Evolutionary conservation across 768 basidiomycete genomes (phyloP), one percentile per base, ranked within the genome.

Genomic region (Saitozyma podzolica): DNA sequence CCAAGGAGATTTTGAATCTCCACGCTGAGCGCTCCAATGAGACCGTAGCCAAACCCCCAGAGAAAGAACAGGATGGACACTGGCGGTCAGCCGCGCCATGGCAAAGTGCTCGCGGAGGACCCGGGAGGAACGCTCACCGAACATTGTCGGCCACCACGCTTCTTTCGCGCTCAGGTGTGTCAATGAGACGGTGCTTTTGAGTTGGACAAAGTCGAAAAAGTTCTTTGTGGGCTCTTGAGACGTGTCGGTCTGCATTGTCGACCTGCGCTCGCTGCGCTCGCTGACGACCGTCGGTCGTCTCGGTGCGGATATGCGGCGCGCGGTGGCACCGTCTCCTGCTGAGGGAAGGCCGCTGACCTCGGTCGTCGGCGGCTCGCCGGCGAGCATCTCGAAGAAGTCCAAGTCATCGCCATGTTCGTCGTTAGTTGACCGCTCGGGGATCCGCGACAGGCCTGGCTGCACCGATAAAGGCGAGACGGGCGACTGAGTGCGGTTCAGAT

Each of bases 41-140:
- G 66, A 17, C 77, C 77, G 50, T 76, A 76, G 2, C 70, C 70
- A 63, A 76, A 75, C 8, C 77, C 77, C 77, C 77, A 78, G 11
- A 75, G 47, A 66, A 76, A 69, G 67, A 76, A 76, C 11, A 78
- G 70, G 50, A 58, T 69, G 7, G 73, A 71, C 6, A 73, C 74
- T 70, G 60, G 17, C 2, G 10, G 54, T 61, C 39, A 61, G 59
- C 59, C 3, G 17, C 1, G 39, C 10, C 29, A 1, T 20, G 14
- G 8, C 29, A 9, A n/a, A 2, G 29, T 29, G 29, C 29, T 29
- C 29, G 29, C 29, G 5, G 29, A 29, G 29, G 29, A 2, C 2
- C 29, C 2, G 29, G 5, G 29, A 2, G 29, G 2, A 5, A 39
- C 4, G 66, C 75, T 58, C 50, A 76, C 75, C 70, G 50, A 73